phyloP scores from a whole-genome alignment of 352 stramenopile species.

The Albugo candida region DNA sequence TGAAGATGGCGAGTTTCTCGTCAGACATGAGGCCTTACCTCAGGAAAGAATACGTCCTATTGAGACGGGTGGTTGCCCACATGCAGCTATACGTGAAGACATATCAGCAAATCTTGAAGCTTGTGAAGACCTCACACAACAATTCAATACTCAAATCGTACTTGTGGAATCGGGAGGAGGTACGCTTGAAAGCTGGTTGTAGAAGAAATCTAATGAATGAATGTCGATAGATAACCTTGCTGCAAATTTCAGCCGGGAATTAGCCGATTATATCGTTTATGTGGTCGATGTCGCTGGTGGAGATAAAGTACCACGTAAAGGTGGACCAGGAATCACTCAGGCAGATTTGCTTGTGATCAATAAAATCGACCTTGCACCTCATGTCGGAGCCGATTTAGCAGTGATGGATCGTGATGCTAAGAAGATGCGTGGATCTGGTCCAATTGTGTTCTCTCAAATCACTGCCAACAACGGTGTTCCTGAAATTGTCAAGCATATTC shows the following conservation, averaged over 20 bases:
- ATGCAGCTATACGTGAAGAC: slow-evolving; percentile 94
- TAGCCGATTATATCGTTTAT: slow-evolving; percentile 98
- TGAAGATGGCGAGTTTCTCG: slow-evolving; percentile 97
- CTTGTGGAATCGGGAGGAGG: slow-evolving; percentile 80
- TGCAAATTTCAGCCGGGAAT: slow-evolving; percentile 93
- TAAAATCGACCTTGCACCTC: slow-evolving; percentile 95
- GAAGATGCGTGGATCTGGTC: slow-evolving; percentile 85
- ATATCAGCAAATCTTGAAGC: slow-evolving; percentile 93
- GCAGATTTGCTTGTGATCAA: slow-evolving; percentile 95
- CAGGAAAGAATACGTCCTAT: slow-evolving; percentile 87
- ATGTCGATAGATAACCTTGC: slow-evolving; percentile 84
- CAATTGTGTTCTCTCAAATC: slow-evolving; percentile 92
- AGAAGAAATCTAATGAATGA: neutral
- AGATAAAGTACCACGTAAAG: slow-evolving; percentile 96
- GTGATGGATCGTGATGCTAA: slow-evolving; percentile 92
- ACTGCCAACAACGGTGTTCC: slow-evolving; percentile 78
- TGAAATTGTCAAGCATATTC: slow-evolving; percentile 80
- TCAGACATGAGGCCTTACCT: slow-evolving; percentile 79
- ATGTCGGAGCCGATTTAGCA: slow-evolving; percentile 85
- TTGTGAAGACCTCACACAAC: slow-evolving; percentile 87
- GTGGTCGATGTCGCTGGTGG: slow-evolving; percentile 97
- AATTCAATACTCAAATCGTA: slow-evolving; percentile 70
- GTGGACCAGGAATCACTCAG: slow-evolving; percentile 94
- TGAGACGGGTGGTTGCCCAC: slow-evolving; percentile 94
- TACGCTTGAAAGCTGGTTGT: slow-evolving; percentile 8